Evolutionary conservation across 2,329 filamentous ascomycete species (phyloP), one percentile per base, ranked within the genome.

Genomic region (Venturia nashicola): DNA sequence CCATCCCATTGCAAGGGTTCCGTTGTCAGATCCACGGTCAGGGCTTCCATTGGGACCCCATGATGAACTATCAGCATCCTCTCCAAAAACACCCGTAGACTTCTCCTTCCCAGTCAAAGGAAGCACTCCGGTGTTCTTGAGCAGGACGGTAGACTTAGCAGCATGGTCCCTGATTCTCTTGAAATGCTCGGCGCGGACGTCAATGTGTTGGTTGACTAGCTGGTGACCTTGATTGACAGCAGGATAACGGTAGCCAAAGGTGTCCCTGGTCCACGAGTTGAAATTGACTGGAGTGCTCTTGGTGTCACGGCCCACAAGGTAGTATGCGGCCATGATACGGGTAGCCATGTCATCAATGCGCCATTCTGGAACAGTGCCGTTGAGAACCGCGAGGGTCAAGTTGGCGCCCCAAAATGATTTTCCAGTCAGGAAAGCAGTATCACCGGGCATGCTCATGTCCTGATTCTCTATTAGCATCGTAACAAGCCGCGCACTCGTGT

Each of bases 321-420:
- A 87, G 73, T 83, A 87, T 3, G 83, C 83, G 61, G 85, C 79
- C 76, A 90, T 80, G 68, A 89, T 96, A 69, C 94, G 86, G 75
- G 91, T 88, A 5, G 85, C 90, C 87, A 96, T 96, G 72, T 97
- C 94, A 69, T 97, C 92, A 11, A 97, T 73, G 61, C 93, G 85
- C 83, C 89, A 96, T 68, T 89, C 85, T 0, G 93, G 90, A 40
- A 97, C 78, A 0, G 91, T 96, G 43, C 92, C 92, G 71, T 97
- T 97, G 69, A 96, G 76, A 6, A 97, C 86, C 1, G 90, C 90
- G 59, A 96, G 78, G 1, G 93, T 97, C 69, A 97, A 75, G 75
- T 97, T 97, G 36, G 86, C 78, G 11, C 93, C 93, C 88, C 89
- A 96, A 79, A 81, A 95, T 20, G 86, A 87, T 61, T 76, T 74